phyloP scores from a whole-genome alignment of 1,284 basidiomycete species.

The Pseudozyma sp. region DNA sequence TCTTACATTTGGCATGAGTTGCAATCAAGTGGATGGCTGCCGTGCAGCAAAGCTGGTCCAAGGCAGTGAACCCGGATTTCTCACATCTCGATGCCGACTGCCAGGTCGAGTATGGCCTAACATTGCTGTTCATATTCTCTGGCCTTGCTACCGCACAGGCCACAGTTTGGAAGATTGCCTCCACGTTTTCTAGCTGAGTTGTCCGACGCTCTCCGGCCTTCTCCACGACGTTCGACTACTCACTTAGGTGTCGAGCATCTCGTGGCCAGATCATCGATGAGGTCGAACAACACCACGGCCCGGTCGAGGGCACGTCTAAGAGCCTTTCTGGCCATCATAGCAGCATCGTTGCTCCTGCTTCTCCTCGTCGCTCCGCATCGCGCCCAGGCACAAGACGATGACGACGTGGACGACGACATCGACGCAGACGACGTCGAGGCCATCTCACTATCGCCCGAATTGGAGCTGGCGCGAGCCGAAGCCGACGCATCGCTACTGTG shows the following conservation, averaged over 20 bases:
- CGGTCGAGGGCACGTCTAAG: conserved; percentile 5
- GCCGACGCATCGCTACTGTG: conserved; percentile 76
- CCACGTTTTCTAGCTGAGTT: conserved; percentile 1
- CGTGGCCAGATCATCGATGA: conserved; percentile 10
- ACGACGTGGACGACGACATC: conserved; percentile 20
- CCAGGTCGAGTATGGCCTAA: too few species aligned
- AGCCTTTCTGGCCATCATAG: conserved; percentile 6
- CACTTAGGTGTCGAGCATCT: not conserved
- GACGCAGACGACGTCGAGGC: not conserved
- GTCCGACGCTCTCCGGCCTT: not conserved
- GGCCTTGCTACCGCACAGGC: not conserved
- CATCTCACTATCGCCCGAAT: conserved; percentile 19
- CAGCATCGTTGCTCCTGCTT: conserved; percentile 18
- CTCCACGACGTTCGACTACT: not conserved
- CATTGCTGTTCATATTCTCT: too few species aligned
- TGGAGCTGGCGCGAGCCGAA: conserved; percentile 17
- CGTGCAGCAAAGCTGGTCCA: too few species aligned
- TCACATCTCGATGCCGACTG: too few species aligned
- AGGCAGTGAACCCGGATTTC: too few species aligned
- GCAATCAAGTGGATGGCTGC: too few species aligned
- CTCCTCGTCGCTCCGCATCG: conserved; percentile 6
- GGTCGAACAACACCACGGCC: not conserved
- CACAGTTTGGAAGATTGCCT: conserved; percentile 2
- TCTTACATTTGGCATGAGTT: too few species aligned
- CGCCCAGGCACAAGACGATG: conserved; percentile 17